Base-by-base conservation (phyloP, 2,329 filamentous ascomycete genomes). In the Fusarium nisikadoi region DNA sequence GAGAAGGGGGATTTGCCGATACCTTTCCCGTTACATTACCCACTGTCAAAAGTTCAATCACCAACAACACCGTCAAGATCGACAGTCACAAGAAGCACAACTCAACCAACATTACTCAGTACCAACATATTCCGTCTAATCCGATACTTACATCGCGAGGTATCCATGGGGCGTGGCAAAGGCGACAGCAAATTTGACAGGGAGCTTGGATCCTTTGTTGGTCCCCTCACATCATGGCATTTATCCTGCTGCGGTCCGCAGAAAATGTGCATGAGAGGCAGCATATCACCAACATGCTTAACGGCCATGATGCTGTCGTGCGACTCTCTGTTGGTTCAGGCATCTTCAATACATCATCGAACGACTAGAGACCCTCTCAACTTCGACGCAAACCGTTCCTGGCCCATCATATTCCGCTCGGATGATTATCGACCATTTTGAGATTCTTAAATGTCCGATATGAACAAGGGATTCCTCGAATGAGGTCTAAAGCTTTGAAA, bases 221-320 rank as follows among this genome's bases (percentile, higher is more conserved):
- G 50, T 49, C 42, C 61, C 56, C 27, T 60, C 57, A 52, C 25
- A 25, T 41, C 38, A 56, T 56, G 43, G 45, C 29, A 25, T 38
- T 31, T 45, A 50, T 65, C 56, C 71, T 68, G 64, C 63, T 41
- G 59, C 58, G 68, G 68, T 38, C 68, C 58, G 68, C 63, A 70
- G 50, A 54, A 62, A 65, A 52, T 50, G 57, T 60, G 65, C 70
- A 72, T 63, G 53, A 29, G 46, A 43, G 31, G 12, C 23, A 47
- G 55, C 38, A 57, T 56, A 73, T 73, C 70, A 73, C 70, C 70
- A 73, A 73, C 65, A 72, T 43, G 38, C 38, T 45, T 33, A 36
- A 49, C 33, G 45, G 31, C 16, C 36, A 31, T 43, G 42, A 57
- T 33, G 45, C 57, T 68, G 47, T 71, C 57, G 70, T 66, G 68